A percentile compares a stretch with the other conserved stretches of the same genome.
Evolutionary conservation across 306 rosid genomes (phyloP).

Genomic region (Cicer bijugum): DNA sequence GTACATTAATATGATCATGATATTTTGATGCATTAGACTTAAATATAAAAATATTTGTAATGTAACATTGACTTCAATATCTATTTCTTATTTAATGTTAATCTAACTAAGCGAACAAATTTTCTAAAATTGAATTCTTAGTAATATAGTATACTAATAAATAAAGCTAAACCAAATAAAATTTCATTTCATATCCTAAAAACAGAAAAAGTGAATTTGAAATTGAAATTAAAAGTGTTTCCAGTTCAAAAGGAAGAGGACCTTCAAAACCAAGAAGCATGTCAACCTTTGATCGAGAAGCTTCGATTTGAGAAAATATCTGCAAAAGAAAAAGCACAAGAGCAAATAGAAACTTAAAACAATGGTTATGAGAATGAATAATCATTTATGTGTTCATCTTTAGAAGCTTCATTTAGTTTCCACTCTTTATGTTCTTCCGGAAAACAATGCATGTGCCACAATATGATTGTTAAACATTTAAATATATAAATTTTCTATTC

Average conservation of each 20-base stretch:
- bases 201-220: neutral
- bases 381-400: neutral
- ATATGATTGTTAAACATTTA: too few species aligned
- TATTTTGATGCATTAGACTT: too few species aligned
- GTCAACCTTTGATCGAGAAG: slow-evolving; percentile 13
- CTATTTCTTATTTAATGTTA: neutral
- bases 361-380: neutral
- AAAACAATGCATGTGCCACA: too few species aligned
- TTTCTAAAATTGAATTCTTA: too few species aligned
- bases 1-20: neutral
- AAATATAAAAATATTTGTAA: too few species aligned
- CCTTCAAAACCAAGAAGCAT: slow-evolving; percentile 30
- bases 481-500: too few species aligned
- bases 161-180: neutral
- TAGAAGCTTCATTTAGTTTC: neutral
- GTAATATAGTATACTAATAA: neutral
- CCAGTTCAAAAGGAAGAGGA: slow-evolving; percentile 23
- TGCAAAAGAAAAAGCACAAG: neutral
- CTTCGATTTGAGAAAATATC: neutral
- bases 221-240: neutral
- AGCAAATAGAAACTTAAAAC: neutral
- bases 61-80: too few species aligned
- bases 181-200: neutral
- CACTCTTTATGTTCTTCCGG: too few species aligned
- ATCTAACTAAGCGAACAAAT: too few species aligned